Evolutionary conservation across 2,329 filamentous ascomycete genomes (phyloP).

Genomic region (Elsinoe perseae): DNA sequence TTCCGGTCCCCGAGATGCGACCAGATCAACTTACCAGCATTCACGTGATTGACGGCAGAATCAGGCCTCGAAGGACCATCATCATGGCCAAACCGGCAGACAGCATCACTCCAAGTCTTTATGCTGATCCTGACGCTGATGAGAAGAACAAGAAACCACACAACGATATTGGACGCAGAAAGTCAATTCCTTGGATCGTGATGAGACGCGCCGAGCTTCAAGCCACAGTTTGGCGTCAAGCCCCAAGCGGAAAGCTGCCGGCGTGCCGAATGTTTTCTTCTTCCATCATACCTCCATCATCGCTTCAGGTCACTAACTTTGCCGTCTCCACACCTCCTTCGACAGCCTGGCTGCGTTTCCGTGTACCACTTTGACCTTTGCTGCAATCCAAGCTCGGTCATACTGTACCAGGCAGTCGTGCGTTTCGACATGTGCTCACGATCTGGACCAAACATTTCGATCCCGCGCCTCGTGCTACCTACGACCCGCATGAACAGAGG

Average conservation of each 20-base stretch:
- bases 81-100: not conserved
- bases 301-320: too few relatives aligned
- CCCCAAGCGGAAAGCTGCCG: constrained; percentile 6
- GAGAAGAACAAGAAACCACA: not conserved
- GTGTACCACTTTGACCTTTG: not conserved
- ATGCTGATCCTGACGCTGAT: not conserved
- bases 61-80: not conserved
- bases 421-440: constrained; percentile 5
- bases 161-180: not conserved
- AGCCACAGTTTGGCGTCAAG: constrained; percentile 7
- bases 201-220: constrained; percentile 5
- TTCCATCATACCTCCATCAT: constrained; percentile 13
- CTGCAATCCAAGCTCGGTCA: not conserved
- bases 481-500: not conserved
- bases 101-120: not conserved
- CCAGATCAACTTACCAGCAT: not conserved
- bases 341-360: constrained; percentile 1
- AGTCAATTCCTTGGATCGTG: constrained; percentile 10
- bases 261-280: not conserved
- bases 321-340: constrained; percentile 9
- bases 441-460: constrained; percentile 6
- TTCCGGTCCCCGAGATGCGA: not conserved
- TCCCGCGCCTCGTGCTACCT: not conserved
- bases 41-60: not conserved
- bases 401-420: not conserved